Conservation (phyloP, 306 rosid species). For the Cicer judaicum region DNA sequence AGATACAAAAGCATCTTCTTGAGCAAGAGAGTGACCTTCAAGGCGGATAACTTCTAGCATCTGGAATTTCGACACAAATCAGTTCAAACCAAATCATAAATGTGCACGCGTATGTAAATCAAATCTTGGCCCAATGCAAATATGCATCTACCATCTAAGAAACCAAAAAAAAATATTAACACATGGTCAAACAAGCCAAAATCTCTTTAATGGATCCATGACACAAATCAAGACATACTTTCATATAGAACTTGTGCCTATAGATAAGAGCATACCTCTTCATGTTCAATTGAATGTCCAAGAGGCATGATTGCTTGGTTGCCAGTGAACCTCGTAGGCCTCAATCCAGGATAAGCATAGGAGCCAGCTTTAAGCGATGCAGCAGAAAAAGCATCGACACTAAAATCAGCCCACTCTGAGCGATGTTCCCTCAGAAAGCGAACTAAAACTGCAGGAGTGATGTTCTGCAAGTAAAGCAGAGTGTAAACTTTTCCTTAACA, state of each 20-base stretch:
- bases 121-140: constrained; percentile 32
- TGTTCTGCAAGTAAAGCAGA: constrained; percentile 62
- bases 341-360: constrained; percentile 85
- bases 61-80: constrained; percentile 51
- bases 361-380: constrained; percentile 79
- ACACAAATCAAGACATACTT: constrained; percentile 7
- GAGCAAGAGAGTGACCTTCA: constrained; percentile 86
- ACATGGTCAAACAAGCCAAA: background rate
- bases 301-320: constrained; percentile 95
- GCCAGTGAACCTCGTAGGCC: constrained; percentile 91
- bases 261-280: constrained; percentile 63
- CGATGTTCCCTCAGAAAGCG: constrained; percentile 97
- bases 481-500: constrained; percentile 21
- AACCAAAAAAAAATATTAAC: background rate
- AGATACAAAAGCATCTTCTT: constrained; percentile 85
- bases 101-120: background rate
- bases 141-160: constrained; percentile 10
- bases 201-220: background rate
- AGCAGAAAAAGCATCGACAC: constrained; percentile 89
- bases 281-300: constrained; percentile 96
- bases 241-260: background rate
- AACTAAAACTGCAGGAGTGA: constrained; percentile 88
- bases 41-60: constrained; percentile 93
- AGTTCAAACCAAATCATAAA: constrained; percentile 1
- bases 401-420: constrained; percentile 99